Base-by-base conservation (phyloP, 179 eudicot species). In the Vitellaria paradoxa region DNA sequence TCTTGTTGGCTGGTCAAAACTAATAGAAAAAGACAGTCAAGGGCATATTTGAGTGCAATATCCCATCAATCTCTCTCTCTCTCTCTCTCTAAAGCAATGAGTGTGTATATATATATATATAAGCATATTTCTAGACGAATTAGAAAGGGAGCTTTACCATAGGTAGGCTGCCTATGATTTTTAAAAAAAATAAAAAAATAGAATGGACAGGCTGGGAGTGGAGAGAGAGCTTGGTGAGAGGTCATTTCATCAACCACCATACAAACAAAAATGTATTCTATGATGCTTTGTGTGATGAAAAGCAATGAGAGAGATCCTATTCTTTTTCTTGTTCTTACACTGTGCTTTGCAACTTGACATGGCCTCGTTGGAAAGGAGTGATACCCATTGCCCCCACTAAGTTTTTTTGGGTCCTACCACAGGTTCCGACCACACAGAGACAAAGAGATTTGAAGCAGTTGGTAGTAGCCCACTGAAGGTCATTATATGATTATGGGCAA, bases 181-280 rank as follows among this genome's bases (percentile, higher is more conserved):
- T 12, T 50, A 12, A 7, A 50, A 50, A 50, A 50, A 50, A 7
- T 50, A 50, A 50, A 50, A 50, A 50, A 50, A 50, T 50, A 50
- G 5, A 8, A 9, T 59, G 18, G 69, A 6, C 10, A 21, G 62
- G 37, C 47, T n/a, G 60, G 59, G 50, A 24, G 50, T 52, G 68
- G 45, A 71, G 68, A 65, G 75, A 73, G 74, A 59, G 45, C 76
- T 78, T 78, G 84, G 70, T 82, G 76, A 74, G 68, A 69, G 70
- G 84, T 82, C 81, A 77, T 74, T 78, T 78, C 84, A 81, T 68
- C 73, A 74, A 68, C 78, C 26, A 45, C 72, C 75, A 21, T 37
- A 18, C 40, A 74, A 24, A 40, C 49, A 53, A 73, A 67, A 40
- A 10, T 74, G 15, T 47, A 45, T 17, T 74, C 45, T 62, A 63